phyloP scores from a whole-genome alignment of 257 asterid genomes.

The Ilex asprella region DNA sequence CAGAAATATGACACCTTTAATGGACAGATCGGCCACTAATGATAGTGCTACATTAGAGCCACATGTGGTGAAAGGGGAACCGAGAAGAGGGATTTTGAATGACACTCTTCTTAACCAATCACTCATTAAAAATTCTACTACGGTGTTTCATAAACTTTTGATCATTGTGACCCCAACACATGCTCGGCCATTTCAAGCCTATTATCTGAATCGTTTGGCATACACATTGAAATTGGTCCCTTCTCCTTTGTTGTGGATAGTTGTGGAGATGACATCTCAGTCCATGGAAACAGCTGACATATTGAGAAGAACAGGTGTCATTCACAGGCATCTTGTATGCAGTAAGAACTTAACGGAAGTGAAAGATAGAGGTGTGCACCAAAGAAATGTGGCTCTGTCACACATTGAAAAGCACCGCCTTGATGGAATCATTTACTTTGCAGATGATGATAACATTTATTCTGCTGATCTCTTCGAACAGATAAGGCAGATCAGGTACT shows the following conservation, averaged over 20 bases:
- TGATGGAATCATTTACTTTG: conserved; percentile 72
- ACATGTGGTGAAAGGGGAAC: conserved; percentile 16
- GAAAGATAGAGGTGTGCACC: conserved; percentile 28
- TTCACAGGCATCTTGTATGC: conserved; percentile 68
- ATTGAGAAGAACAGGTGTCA: conserved; percentile 59
- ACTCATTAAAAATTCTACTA: conserved; percentile 14
- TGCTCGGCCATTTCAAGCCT: conserved; percentile 41
- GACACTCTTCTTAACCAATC: conserved; percentile 16
- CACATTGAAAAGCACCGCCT: conserved; percentile 69
- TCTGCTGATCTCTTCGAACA: conserved; percentile 46
- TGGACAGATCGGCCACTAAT: conserved; percentile 12
- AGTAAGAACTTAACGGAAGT: conserved; percentile 34
- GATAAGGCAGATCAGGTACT: conserved; percentile 77
- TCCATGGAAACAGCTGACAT: conserved; percentile 55
- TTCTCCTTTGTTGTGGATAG: conserved; percentile 68
- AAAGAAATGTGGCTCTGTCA: conserved; percentile 58
- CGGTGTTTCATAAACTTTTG: conserved; percentile 44
- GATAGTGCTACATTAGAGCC: conserved; percentile 20
- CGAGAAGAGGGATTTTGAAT: conserved; percentile 9
- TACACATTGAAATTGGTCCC: conserved; percentile 45
- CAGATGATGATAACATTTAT: conserved; percentile 57
- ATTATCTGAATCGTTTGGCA: conserved; percentile 51
- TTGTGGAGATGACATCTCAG: conserved; percentile 66
- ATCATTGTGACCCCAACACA: conserved; percentile 59
- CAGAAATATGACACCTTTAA: conserved; percentile 20